Evolutionary conservation across 2,329 filamentous ascomycete species (phyloP).

Genomic region (Cladosporium austrohemisphaericum): DNA sequence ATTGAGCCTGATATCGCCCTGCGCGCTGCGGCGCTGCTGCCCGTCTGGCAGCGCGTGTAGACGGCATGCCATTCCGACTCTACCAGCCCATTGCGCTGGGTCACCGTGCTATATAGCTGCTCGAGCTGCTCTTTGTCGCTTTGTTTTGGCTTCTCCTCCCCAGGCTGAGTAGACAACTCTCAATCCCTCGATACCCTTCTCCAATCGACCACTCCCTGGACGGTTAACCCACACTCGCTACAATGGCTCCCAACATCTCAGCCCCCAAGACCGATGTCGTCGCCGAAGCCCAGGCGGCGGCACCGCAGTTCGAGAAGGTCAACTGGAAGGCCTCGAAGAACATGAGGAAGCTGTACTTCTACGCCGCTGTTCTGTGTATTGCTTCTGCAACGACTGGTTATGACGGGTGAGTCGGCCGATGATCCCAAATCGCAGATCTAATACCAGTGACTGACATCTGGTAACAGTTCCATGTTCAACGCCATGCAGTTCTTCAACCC

Average conservation of each 20-base stretch:
- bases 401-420: constrained; percentile 22
- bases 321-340: constrained; percentile 18
- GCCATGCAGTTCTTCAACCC: constrained; percentile 23
- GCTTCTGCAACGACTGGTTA: constrained; percentile 26
- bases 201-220: constrained; percentile 1
- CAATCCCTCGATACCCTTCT: constrained; percentile 10
- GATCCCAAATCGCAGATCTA: no score
- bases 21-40: not conserved
- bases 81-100: not conserved
- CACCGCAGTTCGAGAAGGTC: constrained; percentile 14
- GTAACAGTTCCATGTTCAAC: constrained; percentile 16
- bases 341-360: constrained; percentile 21
- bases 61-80: constrained; percentile 9
- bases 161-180: constrained; percentile 10
- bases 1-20: constrained; percentile 14
- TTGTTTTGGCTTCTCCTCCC: constrained; percentile 1
- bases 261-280: constrained; percentile 15
- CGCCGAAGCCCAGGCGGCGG: constrained; percentile 14
- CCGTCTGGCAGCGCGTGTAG: constrained; percentile 3
- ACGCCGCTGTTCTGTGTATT: constrained; percentile 18
- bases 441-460: not conserved
- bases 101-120: constrained; percentile 11
- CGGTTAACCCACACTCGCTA: constrained; percentile 9
- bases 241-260: constrained; percentile 12
- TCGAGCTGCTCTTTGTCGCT: not conserved